Base-by-base conservation (phyloP, 371 early-diverging fungal genomes). In the Mucor mucedo region DNA sequence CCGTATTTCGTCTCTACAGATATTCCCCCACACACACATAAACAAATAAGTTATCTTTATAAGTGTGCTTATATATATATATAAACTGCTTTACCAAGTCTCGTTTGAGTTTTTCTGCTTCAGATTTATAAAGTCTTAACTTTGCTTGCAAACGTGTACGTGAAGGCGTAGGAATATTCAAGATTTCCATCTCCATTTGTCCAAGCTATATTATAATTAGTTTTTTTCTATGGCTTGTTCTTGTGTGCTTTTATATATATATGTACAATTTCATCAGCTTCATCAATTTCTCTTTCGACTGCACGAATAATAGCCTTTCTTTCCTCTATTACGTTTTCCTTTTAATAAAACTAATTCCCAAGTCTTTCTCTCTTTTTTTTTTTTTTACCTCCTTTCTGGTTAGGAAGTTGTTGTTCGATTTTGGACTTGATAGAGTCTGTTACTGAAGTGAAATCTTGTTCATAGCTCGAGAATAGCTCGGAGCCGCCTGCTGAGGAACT, bases 101-200 rank as follows among this genome's bases (percentile, higher is more conserved):
- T 63, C 88, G 81, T 68, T 90, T 89, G 58, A 93, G 47, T 52
- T 84, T 86, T 41, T 93, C 93, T 27, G 89, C 76, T 47, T 94
- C 93, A 13, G 91, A 76, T 71, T 91, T 94, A 83, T 87, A 91
- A 30, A 81, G 73, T 47, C 90, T 83, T 32, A 94, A 73, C 16
- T 87, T 86, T 4, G 92, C 89, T 59, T 89, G 88, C 4, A 93
- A 80, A 45, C 88, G 88, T 42, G 84, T 78, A 39, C 90, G 87
- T 21, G 81, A 70, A 27, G 88, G 75, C 3, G 86, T 78, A 8
- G 91, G 87, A n/a, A 93, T 84, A 50, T 92, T 90, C 27, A 88
- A 68, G 8, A 94, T 80, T 71, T 96, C 97, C 81, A 95, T 86
- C 67, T 96, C 96, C 93, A 97, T 93, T 83, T 95, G 95, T 53